Evolutionary conservation across 345 rosid species (phyloP).

Genomic region (Eucalyptus marginata): DNA sequence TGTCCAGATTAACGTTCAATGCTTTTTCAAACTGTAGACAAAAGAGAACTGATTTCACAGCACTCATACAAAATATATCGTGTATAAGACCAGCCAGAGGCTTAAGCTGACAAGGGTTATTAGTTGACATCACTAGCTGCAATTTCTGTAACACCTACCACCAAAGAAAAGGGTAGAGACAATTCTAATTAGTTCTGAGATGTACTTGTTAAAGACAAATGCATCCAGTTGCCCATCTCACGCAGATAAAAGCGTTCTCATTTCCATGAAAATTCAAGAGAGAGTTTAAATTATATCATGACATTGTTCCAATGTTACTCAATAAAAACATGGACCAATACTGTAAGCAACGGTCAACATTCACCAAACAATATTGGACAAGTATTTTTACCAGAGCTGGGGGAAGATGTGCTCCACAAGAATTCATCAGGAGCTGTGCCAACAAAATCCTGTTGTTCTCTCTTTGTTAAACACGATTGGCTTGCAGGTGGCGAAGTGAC

Average conservation of each 20-base stretch:
- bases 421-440: not conserved
- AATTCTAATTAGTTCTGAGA: not conserved
- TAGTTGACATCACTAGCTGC: not conserved
- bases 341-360: no score
- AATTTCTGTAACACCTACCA: not conserved
- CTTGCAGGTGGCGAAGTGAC: slow-evolving; percentile 15
- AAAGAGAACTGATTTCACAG: not conserved
- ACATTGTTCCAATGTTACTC: no score
- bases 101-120: not conserved
- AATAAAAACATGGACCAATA: not conserved
- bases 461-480: slow-evolving; percentile 24
- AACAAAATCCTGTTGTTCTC: slow-evolving; percentile 14
- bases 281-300: not conserved
- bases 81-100: not conserved
- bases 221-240: not conserved
- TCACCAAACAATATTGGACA: not conserved
- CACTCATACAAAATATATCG: not conserved
- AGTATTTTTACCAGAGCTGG: slow-evolving; percentile 35
- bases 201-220: not conserved
- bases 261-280: not conserved
- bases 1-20: not conserved
- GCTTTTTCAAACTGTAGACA: not conserved
- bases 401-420: slow-evolving; percentile 27
- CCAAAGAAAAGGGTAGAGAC: not conserved
- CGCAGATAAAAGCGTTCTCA: not conserved